Percentiles rank a stretch among this genome's conserved stretches.
phyloP scores from a whole-genome alignment of 768 basidiomycete genomes.

The Paxillus involutus region DNA sequence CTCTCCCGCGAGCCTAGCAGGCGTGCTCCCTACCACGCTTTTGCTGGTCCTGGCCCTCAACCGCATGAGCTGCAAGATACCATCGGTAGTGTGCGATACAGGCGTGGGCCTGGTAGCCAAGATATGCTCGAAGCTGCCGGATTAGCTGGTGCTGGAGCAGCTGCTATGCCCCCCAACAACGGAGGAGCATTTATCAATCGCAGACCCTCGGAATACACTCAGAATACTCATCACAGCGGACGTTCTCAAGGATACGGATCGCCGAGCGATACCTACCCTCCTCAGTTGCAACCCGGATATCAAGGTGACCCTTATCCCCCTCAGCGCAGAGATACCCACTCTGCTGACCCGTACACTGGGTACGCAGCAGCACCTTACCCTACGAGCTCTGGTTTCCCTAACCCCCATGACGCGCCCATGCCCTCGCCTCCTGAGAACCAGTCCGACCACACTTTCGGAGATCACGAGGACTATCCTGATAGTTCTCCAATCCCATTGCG shows the following conservation, averaged over 20 bases:
- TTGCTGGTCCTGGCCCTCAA: slow-evolving; percentile 32
- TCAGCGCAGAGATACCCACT: slow-evolving; percentile 17
- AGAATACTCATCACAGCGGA: slow-evolving; percentile 23
- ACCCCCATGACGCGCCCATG: slow-evolving; percentile 17
- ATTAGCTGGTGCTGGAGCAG: slow-evolving; percentile 13
- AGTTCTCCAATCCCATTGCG: slow-evolving; percentile 2
- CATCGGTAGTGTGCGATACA: slow-evolving; percentile 16
- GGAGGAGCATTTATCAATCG: slow-evolving; percentile 16
- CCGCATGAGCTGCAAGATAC: slow-evolving; percentile 15
- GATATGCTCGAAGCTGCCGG: slow-evolving; percentile 31
- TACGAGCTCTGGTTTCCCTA: slow-evolving; percentile 13
- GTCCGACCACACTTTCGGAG: slow-evolving; percentile 8
- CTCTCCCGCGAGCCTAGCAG: slow-evolving; percentile 28
- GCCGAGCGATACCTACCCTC: slow-evolving; percentile 15
- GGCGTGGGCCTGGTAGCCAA: slow-evolving; percentile 18
- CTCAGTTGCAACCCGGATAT: slow-evolving; percentile 25
- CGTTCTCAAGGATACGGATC: slow-evolving; percentile 24
- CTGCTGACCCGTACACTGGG: slow-evolving; percentile 30
- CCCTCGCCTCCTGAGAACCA: slow-evolving; percentile 12
- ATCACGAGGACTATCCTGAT: slow-evolving; percentile 8
- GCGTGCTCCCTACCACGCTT: slow-evolving; percentile 38
- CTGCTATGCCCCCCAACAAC: slow-evolving; percentile 3
- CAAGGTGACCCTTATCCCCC: slow-evolving; percentile 25
- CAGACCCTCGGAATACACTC: slow-evolving; percentile 25
- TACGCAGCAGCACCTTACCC: slow-evolving; percentile 14